Percentiles rank a stretch among this genome's conserved stretches.
These are phyloP conservation scores for Moesziomyces sp. DNA, from an alignment of 1,284 basidiomycete genomes.

Conservation along the genomic window DNA sequence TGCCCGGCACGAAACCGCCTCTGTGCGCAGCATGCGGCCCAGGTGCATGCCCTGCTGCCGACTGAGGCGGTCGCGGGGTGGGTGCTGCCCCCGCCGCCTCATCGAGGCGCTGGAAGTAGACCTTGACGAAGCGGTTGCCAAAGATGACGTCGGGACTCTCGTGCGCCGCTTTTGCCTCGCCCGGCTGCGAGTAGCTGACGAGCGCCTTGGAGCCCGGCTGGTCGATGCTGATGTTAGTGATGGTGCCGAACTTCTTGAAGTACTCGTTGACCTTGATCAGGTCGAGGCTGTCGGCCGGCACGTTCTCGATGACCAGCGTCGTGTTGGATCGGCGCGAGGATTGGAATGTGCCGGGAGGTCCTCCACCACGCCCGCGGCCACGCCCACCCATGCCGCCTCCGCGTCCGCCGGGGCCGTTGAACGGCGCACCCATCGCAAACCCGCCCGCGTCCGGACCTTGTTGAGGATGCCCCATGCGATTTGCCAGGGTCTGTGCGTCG, in stretches of 20 bases:
- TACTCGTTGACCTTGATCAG: constrained; percentile 83
- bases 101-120: constrained; percentile 66
- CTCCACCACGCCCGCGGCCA: constrained; percentile 66
- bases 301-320: constrained; percentile 92
- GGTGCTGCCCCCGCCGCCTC: constrained; percentile 76
- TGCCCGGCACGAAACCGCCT: constrained; percentile 57
- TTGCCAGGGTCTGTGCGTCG: constrained; percentile 33
- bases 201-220: constrained; percentile 78
- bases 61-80: constrained; percentile 74
- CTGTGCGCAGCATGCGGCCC: constrained; percentile 16
- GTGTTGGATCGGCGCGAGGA: constrained; percentile 72
- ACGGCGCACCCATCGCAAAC: constrained; percentile 8
- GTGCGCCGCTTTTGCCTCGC: constrained; percentile 88
- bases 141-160: constrained; percentile 92
- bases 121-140: constrained; percentile 91
- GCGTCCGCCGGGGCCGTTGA: constrained; percentile 28
- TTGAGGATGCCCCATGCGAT: constrained; percentile 31
- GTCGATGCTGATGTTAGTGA: constrained; percentile 92
- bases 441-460: constrained; percentile 9
- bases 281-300: constrained; percentile 83
- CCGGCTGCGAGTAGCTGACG: constrained; percentile 86
- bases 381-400: constrained; percentile 71
- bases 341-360: constrained; percentile 71
- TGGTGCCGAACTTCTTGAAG: constrained; percentile 91
- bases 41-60: constrained; percentile 13